Base-by-base conservation (phyloP, 2,329 filamentous ascomycete species). In the Microcera coccophila region DNA sequence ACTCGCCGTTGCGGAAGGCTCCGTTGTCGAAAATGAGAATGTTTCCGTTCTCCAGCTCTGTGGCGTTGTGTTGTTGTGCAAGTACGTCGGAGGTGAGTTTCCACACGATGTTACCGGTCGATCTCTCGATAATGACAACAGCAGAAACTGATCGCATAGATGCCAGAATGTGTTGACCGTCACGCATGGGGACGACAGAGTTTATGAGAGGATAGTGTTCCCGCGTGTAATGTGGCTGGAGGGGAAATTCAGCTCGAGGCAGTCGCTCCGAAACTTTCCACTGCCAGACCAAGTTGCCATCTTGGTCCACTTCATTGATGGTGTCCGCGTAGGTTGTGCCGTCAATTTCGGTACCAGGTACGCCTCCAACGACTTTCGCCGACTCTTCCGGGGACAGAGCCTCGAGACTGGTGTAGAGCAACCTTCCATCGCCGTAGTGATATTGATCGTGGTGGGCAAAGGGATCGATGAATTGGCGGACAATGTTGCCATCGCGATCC, bases 171-270 rank as follows among this genome's bases (percentile, higher is more conserved):
- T 61, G 57, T 9, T 58, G 59, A 0, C 59, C 56, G 2, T 61
- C 60, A 12, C 52, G 50, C 40, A 61, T 47, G 1, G 59, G 57
- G 1, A 58, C n/a, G 2, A 62, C 56, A 0, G 58, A 56, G 44
- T 62, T 62, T 45, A 62, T 61, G 1, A 61, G 55, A 1, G 58
- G 59, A 11, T 62, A 62, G 12, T 62, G 57, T n/a, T 62, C 59
- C 3, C 58, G 44, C 1, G 58, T 62, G 36, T 62, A 62, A 31
- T 61, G 59, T 10, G 58, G 34, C 28, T 62, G 60, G 1, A 62
- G 53, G 1, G 58, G 58, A 14, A 45, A 62, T 8, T 61, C 52
- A 2, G 52, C 53, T 4, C 59, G 48, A 0, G 59, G 54, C 4
- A 62, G 32, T 1, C 52, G 28, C 11, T 61, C 49, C 1, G 58